Conservation (phyloP, 352 stramenopile genomes). For the Plasmopara muralis region DNA sequence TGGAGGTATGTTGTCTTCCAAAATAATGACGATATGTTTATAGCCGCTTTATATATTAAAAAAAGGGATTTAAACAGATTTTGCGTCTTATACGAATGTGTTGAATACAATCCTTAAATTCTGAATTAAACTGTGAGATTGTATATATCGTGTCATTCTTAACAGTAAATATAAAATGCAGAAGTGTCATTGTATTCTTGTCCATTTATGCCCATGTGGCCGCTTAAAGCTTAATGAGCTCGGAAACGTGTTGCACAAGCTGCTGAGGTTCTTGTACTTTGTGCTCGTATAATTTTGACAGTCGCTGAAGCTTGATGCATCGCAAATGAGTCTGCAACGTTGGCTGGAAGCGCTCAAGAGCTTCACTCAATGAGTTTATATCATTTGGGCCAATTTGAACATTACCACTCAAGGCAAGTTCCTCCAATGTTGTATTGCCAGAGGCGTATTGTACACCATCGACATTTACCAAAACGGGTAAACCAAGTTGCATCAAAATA, state of each 20-base stretch:
- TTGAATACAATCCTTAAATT: too few relatives aligned
- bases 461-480: constrained; percentile 49
- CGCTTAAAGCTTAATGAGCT: constrained; percentile 23
- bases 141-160: too few relatives aligned
- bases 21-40: too few relatives aligned
- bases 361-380: constrained; percentile 29
- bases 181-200: not conserved
- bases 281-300: constrained; percentile 17
- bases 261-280: constrained; percentile 9
- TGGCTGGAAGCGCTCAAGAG: constrained; percentile 30
- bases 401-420: constrained; percentile 66
- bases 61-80: too few relatives aligned
- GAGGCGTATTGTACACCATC: constrained; percentile 48
- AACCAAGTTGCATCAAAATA: constrained; percentile 43
- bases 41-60: too few relatives aligned
- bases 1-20: too few relatives aligned
- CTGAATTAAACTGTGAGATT: too few relatives aligned
- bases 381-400: constrained; percentile 28
- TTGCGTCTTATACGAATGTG: too few relatives aligned
- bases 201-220: not conserved
- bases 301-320: constrained; percentile 60
- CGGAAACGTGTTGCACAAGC: constrained; percentile 11
- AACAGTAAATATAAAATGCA: not conserved
- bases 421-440: constrained; percentile 52
- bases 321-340: constrained; percentile 46